phyloP scores from a whole-genome alignment of 2,329 filamentous ascomycete genomes.

The Aspergillus latus region DNA sequence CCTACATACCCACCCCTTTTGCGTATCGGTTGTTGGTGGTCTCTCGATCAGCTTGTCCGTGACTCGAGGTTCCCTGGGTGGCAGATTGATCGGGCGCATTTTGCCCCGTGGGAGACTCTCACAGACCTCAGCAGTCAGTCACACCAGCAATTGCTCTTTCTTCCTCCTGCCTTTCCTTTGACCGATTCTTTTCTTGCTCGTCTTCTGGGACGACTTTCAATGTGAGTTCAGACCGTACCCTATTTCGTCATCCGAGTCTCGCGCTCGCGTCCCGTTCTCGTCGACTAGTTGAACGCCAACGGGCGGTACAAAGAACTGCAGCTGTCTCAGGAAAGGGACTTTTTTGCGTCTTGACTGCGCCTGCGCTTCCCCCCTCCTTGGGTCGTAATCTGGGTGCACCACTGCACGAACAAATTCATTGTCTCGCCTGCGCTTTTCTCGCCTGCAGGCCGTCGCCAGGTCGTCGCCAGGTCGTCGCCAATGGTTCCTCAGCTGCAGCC shows the following conservation, averaged over 20 bases:
- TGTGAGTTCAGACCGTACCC: conserved; percentile 8
- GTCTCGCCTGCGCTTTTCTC: conserved; percentile 23
- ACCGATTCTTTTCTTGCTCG: conserved; percentile 6
- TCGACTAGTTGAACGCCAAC: background rate
- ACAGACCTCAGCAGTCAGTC: background rate
- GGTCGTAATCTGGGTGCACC: conserved; percentile 16
- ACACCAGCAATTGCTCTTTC: conserved; percentile 14
- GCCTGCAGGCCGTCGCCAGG: conserved; percentile 7
- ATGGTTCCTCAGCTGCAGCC: conserved; percentile 19
- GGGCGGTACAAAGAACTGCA: conserved; percentile 18
- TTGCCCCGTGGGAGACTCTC: conserved; percentile 18
- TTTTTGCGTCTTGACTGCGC: conserved; percentile 8
- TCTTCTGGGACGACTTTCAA: background rate
- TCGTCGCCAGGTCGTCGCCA: conserved; percentile 11
- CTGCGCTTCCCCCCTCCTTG: conserved; percentile 4
- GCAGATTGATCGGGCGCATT: conserved; percentile 19
- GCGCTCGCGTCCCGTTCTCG: conserved; percentile 12
- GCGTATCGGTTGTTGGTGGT: conserved; percentile 9
- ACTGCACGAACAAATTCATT: conserved; percentile 36
- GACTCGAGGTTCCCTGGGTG: conserved; percentile 17
- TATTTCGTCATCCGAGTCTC: conserved; percentile 7
- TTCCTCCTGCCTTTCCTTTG: background rate
- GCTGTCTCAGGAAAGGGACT: conserved; percentile 19
- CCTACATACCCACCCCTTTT: too few relatives aligned
- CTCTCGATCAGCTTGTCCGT: conserved; percentile 7